Conservation (phyloP, 768 basidiomycete species). For the Panellus pusillus region DNA sequence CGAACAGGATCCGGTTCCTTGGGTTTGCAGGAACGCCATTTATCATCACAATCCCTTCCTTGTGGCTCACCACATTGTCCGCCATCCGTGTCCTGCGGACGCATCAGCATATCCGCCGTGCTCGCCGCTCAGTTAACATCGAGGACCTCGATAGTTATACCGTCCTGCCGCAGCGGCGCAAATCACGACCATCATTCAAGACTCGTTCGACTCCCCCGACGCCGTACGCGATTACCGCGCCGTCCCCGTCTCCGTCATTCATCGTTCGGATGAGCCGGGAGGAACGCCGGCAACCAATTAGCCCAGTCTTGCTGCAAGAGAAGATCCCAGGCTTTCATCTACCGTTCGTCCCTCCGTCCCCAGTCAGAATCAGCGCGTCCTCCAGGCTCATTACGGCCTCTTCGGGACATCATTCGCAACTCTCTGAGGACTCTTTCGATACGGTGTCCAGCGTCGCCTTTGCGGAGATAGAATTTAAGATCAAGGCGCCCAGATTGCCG, state of each 20-base stretch:
- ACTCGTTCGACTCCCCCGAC: constrained; percentile 2
- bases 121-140: constrained; percentile 16
- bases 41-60: constrained; percentile 14
- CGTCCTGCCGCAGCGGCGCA: background rate
- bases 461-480: background rate
- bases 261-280: background rate
- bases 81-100: constrained; percentile 7
- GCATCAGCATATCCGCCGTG: constrained; percentile 17
- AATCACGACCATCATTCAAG: background rate
- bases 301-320: background rate
- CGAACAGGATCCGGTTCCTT: constrained; percentile 12
- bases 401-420: background rate
- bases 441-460: constrained; percentile 19
- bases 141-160: constrained; percentile 11
- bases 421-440: constrained; percentile 10
- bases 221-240: constrained; percentile 8
- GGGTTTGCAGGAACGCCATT: constrained; percentile 14
- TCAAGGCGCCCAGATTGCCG: background rate
- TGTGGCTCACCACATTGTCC: constrained; percentile 9
- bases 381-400: constrained; percentile 1
- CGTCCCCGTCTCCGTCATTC: constrained; percentile 4
- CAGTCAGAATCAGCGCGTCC: background rate
- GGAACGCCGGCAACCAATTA: constrained; percentile 4
- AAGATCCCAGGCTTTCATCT: constrained; percentile 11
- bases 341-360: constrained; percentile 9